Conservation (phyloP, 768 basidiomycete genomes). For the Suillus discolor region DNA sequence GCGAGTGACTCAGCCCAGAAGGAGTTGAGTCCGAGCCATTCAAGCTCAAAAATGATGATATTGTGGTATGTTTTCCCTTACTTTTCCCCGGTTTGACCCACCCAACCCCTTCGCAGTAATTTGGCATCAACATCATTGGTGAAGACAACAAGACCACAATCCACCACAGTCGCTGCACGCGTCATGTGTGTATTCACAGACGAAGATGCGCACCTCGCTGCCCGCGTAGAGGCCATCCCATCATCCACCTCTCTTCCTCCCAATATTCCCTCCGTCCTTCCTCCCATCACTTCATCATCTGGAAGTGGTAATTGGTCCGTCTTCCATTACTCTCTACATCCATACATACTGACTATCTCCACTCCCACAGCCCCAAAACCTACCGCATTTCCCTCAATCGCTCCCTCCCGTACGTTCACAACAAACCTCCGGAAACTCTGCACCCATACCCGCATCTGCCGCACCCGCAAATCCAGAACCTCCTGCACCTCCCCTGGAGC, state of each 20-base stretch:
- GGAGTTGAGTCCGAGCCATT: slow-evolving; percentile 90
- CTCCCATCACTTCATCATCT: slow-evolving; percentile 38
- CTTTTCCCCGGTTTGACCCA: slow-evolving; percentile 7
- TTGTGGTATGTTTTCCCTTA: slow-evolving; percentile 69
- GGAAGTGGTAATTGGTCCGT: slow-evolving; percentile 49
- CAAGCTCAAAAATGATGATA: slow-evolving; percentile 93
- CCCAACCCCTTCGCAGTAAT: slow-evolving; percentile 64
- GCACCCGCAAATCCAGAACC: slow-evolving; percentile 1
- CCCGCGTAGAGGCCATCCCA: slow-evolving; percentile 70
- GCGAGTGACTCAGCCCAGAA: slow-evolving; percentile 88
- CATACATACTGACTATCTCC: slow-evolving; percentile 11
- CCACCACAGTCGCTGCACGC: slow-evolving; percentile 97
- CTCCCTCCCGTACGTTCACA: slow-evolving; percentile 67
- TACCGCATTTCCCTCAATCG: slow-evolving; percentile 63
- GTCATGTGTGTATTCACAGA: slow-evolving; percentile 87
- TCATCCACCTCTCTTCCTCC: slow-evolving; percentile 33
- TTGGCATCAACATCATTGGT: slow-evolving; percentile 97
- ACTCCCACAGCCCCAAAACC: slow-evolving; percentile 52
- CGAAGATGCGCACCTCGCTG: slow-evolving; percentile 79
- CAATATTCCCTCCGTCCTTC: slow-evolving; percentile 13
- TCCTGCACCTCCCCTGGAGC: slow-evolving; percentile 20
- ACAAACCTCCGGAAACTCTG: slow-evolving; percentile 14
- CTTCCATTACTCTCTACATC: background rate
- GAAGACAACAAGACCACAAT: slow-evolving; percentile 98
- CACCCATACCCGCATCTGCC: slow-evolving; percentile 27